Evolutionary conservation across 345 rosid species (phyloP), one percentile per base, ranked within the genome.

Genomic region (Lepidium didymum): DNA sequence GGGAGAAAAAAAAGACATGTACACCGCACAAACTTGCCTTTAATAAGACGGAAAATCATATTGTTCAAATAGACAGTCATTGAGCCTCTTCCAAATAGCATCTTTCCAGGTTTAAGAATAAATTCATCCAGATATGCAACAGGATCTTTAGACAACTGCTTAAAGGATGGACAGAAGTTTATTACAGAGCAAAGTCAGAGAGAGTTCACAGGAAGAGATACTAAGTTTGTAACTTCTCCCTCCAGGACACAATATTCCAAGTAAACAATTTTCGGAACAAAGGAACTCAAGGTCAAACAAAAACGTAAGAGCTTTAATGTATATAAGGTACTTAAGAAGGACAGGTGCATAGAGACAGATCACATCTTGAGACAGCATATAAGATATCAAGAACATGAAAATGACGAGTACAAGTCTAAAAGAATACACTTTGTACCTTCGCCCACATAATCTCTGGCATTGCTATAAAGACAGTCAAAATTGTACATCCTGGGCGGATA

Each of bases 401-500:
- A 23, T 9, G 55, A 58, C 12, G 29, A 66, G 38, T 47, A 4
- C 31, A 27, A 27, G 31, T 4, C 31, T 27, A 50, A 15, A 18
- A 43, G 44, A 67, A 14, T 36, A 42, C 15, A 60, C 38, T 16
- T 62, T 62, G 57, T 78, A 91, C 99, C 96, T 89, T 89, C 37
- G 49, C 76, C 99, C 99, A 94, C 92, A 89, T 94, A 63, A 71
- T 77, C 68, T 69, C 75, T 36, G 99, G 96, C 97, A 91, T 94
- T 21, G 99, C 83, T 42, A 87, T 66, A 61, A 94, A 94, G 54
- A 82, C 81, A 29, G 99, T 94, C 81, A 94, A 83, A 69, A 91
- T 94, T 50, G 86, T 87, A 84, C 99, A 94, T 59, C 99, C 97
- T 62, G 99, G 99, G 37, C 97, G 99, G 57, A 94, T 85, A 67